Evolutionary conservation across 192 early-diverging fungal genomes (phyloP).

Genomic region (Linderina pennispora): DNA sequence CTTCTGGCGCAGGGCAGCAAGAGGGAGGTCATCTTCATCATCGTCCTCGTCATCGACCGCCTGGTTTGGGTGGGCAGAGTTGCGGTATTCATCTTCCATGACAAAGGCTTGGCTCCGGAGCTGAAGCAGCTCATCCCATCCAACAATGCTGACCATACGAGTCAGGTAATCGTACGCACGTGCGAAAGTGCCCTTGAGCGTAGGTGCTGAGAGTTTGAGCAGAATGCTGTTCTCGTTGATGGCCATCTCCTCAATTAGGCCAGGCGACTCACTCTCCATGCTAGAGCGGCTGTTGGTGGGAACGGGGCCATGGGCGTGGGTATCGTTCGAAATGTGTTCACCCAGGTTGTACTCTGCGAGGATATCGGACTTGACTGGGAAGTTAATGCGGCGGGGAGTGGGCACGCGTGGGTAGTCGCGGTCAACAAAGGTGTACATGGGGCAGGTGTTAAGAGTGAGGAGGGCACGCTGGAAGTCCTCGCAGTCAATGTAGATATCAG

Average conservation of each 20-base stretch:
- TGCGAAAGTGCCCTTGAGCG: conserved; percentile 89
- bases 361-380: conserved; percentile 82
- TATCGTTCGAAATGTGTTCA: conserved; percentile 22
- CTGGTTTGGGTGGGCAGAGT: conserved; percentile 25
- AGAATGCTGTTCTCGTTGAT: conserved; percentile 53
- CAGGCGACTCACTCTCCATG: conserved; percentile 31
- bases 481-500: conserved; percentile 85
- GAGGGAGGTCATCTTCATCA: conserved; percentile 25
- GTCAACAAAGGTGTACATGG: conserved; percentile 94
- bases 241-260: conserved; percentile 29
- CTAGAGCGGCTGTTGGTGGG: conserved; percentile 22
- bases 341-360: conserved; percentile 42
- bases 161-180: conserved; percentile 83
- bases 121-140: conserved; percentile 93
- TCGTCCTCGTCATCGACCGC: conserved; percentile 35
- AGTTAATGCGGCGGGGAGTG: conserved; percentile 76
- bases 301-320: conserved; percentile 24
- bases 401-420: conserved; percentile 89
- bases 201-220: conserved; percentile 77
- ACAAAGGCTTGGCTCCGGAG: conserved; percentile 90
- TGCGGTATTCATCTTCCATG: conserved; percentile 97
- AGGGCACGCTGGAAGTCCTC: conserved; percentile 79
- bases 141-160: conserved; percentile 71
- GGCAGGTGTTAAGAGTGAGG: conserved; percentile 94
- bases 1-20: conserved; percentile 23